These are phyloP conservation scores for Alternaria sp. DNA, from an alignment of 2,329 filamentous ascomycete genomes.

Conservation along the genomic window DNA sequence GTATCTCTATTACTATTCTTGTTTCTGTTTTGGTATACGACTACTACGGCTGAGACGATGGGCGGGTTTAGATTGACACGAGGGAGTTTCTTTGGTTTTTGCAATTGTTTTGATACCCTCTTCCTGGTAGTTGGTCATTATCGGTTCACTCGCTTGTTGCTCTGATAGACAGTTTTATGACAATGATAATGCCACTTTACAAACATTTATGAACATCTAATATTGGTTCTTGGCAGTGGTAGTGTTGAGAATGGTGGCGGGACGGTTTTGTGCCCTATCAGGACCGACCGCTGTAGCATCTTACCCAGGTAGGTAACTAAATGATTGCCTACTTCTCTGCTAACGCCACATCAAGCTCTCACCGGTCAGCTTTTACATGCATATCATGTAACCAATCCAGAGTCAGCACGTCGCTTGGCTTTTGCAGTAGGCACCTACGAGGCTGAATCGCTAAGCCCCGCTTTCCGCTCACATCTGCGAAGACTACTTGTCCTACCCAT, in stretches of 20 bases:
- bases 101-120: slow-evolving; percentile 19
- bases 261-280: rapidly evolving
- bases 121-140: slow-evolving; percentile 6
- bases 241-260: neutral
- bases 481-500: no score
- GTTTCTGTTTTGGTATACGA: neutral
- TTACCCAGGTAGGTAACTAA: neutral
- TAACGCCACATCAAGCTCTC: neutral
- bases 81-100: neutral
- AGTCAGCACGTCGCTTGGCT: no score
- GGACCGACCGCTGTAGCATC: neutral
- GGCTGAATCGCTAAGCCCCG: no score
- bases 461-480: no score
- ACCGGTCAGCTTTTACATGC: neutral
- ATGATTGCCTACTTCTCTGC: neutral
- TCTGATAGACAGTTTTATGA: slow-evolving; percentile 1
- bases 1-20: neutral
- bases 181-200: slow-evolving; percentile 6
- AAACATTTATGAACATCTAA: no score
- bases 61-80: neutral
- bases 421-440: no score
- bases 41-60: neutral
- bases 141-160: slow-evolving; percentile 13
- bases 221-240: neutral
- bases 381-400: neutral